phyloP scores from a whole-genome alignment of 2,329 filamentous ascomycete species.

The Phyllosticta capitalensis region DNA sequence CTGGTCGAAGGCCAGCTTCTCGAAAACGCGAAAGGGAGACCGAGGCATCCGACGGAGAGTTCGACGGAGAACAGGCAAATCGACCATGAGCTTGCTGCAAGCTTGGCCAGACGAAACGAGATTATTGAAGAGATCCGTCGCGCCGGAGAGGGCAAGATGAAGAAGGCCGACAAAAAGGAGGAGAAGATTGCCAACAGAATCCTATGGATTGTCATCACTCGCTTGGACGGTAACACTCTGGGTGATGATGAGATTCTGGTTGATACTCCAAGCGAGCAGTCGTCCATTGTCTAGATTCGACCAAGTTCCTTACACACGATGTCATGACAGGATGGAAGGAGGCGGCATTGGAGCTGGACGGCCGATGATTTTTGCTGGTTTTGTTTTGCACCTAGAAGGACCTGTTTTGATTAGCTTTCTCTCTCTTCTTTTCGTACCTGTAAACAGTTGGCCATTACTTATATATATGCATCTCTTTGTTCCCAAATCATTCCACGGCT shows the following conservation, averaged over 20 bases:
- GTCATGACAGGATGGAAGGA: not conserved
- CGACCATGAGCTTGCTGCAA: not conserved
- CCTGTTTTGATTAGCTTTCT: too few species aligned
- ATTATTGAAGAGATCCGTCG: slow-evolving; percentile 5
- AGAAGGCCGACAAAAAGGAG: slow-evolving; percentile 7
- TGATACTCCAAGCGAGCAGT: not conserved
- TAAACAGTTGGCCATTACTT: too few species aligned
- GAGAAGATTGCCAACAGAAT: slow-evolving; percentile 5
- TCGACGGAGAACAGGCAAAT: not conserved
- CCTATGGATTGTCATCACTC: slow-evolving; percentile 4
- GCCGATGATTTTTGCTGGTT: too few species aligned
- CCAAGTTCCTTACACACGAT: not conserved
- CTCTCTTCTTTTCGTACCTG: too few species aligned
- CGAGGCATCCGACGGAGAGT: not conserved
- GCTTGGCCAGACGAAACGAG: not conserved
- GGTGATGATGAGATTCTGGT: not conserved
- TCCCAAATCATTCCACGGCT: too few species aligned
- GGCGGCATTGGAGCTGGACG: not conserved
- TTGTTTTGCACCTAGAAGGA: too few species aligned
- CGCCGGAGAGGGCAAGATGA: slow-evolving; percentile 7
- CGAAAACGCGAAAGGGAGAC: not conserved
- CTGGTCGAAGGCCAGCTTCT: not conserved
- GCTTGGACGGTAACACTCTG: not conserved
- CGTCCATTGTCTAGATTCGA: not conserved
- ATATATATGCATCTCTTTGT: too few species aligned